Base-by-base conservation (phyloP, 352 stramenopile species). In the Elongisporangium prolatum region DNA sequence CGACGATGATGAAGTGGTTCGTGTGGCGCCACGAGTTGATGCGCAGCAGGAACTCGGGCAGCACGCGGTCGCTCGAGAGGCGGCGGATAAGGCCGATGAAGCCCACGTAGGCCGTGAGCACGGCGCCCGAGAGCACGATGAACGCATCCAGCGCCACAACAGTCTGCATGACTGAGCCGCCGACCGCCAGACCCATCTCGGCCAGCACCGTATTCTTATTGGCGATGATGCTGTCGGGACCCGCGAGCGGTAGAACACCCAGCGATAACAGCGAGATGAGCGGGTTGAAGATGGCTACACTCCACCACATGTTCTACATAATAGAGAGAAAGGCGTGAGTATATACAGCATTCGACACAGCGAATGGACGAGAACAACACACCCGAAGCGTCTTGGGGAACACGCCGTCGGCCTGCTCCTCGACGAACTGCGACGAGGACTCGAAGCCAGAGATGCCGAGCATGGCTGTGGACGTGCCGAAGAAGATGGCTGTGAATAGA, bases 391-490 rank as follows among this genome's bases (percentile, higher is more conserved):
- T 98, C 72, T 97, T 97, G 10, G 86, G 84, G 69, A 98, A 98
- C 14, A 98, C 93, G 16, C 93, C 92, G n/a, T 93, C 76, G n/a
- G 83, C 89, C 63, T 98, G 91, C 62, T 97, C 91, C 69, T 98
- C 87, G 17, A 98, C 90, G 73, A 98, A 98, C 70, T 98, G 92
- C 21, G 90, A 97, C 48, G 86, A 97, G 4, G 88, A 96, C 69
- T 98, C 94, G 57, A 98, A 98, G 20, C 94, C 94, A 17, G 86
- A 97, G 65, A 98, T 96, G 51, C 94, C 94, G 14, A 98, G 86
- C 89, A 98, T 97, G n/a, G 93, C 93, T 5, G 84, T 91, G 4
- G 84, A 96, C 50, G 89, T 94, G 54, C 91, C 91, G 54, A 97
- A 97, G 67, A 96, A 97, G 37, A 97, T 64, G 3, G 88, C 88